Evolutionary conservation across 2,329 filamentous ascomycete species (phyloP), one percentile per base, ranked within the genome.

Genomic region (Myrmaecium sp.): DNA sequence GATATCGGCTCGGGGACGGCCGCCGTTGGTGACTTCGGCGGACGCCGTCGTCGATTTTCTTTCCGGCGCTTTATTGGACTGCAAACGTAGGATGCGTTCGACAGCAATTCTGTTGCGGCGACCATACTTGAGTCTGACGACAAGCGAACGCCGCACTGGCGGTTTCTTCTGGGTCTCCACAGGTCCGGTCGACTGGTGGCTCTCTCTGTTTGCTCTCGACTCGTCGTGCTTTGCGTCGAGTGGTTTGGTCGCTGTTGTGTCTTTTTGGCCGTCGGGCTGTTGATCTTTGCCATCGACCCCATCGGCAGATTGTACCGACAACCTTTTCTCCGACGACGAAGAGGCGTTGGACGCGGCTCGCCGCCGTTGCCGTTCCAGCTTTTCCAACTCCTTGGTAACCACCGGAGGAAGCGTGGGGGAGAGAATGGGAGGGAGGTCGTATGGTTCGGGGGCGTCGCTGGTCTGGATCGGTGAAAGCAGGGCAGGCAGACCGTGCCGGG

Each of bases 371-470:
- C 46, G 47, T 21, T 54, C 52, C 15, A 53, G 38, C 18, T 57
- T 49, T 30, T 55, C 54, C 14, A 71, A 43, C 29, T 66, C 60
- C 30, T 57, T 61, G 36, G 65, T 60, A 23, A 72, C 57, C 28
- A 60, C 61, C 3, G 61, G 53, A 5, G 66, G 66, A 4, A 72
- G 50, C 9, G 63, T 67, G 3, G 66, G 66, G 4, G 67, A 71
- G n/a, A 71, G 46, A 18, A 69, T 53, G 6, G 56, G 53, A 7
- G 66, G 66, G 11, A 69, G 44, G 29, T 44, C 52, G 14, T 51
- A 40, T 3, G 44, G 39, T 28, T 49, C 49, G 17, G 44, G 47
- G 12, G 60, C 44, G 22, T n/a, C n/a, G n/a, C n/a, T n/a, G n/a
- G n/a, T n/a, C n/a, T 55, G 54, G 46, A 62, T 34, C 5, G 51